phyloP scores from a whole-genome alignment of 2,329 filamentous ascomycete genomes.

The Penicillium sp. region DNA sequence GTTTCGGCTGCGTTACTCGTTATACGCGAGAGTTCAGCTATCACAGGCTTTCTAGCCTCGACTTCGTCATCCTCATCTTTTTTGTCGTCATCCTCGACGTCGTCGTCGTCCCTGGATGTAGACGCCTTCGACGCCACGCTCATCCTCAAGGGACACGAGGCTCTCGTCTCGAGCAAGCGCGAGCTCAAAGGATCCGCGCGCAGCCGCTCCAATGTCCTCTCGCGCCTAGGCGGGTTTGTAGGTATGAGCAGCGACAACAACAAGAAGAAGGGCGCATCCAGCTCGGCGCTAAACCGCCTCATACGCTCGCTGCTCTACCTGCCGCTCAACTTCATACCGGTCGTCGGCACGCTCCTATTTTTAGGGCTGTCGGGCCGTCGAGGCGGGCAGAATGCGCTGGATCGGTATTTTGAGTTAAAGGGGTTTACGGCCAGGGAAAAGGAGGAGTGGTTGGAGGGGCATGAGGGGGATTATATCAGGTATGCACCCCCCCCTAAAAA shows the following conservation, averaged over 20 bases:
- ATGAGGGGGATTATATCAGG: constrained; percentile 76
- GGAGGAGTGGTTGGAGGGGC: constrained; percentile 64
- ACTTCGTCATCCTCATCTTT: neutral
- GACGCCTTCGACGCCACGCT: constrained; percentile 82
- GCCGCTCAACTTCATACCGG: constrained; percentile 87
- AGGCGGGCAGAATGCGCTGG: constrained; percentile 52
- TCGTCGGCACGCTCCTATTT: constrained; percentile 80
- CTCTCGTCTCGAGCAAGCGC: constrained; percentile 69
- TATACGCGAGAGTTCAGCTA: constrained; percentile 53
- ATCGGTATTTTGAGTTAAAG: constrained; percentile 87
- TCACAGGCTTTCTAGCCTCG: constrained; percentile 23
- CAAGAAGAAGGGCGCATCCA: constrained; percentile 52
- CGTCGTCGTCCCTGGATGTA: constrained; percentile 30
- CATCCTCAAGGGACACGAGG: constrained; percentile 50
- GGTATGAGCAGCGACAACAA: constrained; percentile 37
- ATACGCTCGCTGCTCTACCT: constrained; percentile 80
- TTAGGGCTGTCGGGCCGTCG: constrained; percentile 67
- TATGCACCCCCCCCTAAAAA: constrained; percentile 50
- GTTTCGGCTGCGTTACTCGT: constrained; percentile 58
- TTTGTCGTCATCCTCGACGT: neutral
- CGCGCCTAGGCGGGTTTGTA: constrained; percentile 51
- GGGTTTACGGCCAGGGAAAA: constrained; percentile 65
- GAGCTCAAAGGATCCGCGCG: too few relatives aligned
- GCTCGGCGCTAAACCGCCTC: constrained; percentile 47
- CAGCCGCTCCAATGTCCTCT: too few relatives aligned